Conservation (phyloP, 768 basidiomycete genomes). For the Kwoniella heveanensis region DNA sequence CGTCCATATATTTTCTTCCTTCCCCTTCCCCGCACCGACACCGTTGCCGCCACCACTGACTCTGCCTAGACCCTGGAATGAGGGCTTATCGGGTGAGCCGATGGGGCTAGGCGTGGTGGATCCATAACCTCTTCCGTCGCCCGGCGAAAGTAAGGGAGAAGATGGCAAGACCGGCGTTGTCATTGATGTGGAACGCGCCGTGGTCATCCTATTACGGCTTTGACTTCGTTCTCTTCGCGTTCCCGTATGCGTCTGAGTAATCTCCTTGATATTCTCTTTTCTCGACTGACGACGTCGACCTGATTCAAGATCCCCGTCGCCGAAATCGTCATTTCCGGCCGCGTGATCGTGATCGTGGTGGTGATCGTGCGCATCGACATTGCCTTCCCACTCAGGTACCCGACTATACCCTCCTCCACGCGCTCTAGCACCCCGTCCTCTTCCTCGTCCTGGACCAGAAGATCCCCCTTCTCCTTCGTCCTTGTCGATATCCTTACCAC, state of each 20-base stretch:
- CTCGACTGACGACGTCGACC: background rate
- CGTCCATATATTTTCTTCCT: conserved; percentile 6
- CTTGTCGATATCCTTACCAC: conserved; percentile 28
- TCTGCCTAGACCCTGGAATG: background rate
- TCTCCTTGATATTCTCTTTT: background rate
- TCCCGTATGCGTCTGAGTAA: background rate
- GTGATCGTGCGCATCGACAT: too few relatives aligned
- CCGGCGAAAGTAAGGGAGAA: conserved; percentile 21
- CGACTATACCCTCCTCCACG: conserved; percentile 5
- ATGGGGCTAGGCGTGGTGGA: conserved; percentile 19
- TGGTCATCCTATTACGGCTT: conserved; percentile 5
- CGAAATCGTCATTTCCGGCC: background rate
- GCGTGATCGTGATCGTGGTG: background rate
- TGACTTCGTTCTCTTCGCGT: conserved; percentile 3
- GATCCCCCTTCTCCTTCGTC: conserved; percentile 4
- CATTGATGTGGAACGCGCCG: conserved; percentile 3
- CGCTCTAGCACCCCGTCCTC: background rate
- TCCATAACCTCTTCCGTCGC: conserved; percentile 10
- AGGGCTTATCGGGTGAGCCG: conserved; percentile 9
- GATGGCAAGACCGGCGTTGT: conserved; percentile 13
- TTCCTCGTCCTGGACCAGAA: background rate
- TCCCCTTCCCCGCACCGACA: background rate
- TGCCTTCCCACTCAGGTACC: conserved; percentile 11
- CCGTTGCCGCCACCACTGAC: background rate
- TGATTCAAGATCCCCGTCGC: conserved; percentile 1